A percentile compares a stretch with the other conserved stretches of the same genome.
Conservation (phyloP, 2,329 filamentous ascomycete genomes). For the Scedosporium aurantiacum region DNA sequence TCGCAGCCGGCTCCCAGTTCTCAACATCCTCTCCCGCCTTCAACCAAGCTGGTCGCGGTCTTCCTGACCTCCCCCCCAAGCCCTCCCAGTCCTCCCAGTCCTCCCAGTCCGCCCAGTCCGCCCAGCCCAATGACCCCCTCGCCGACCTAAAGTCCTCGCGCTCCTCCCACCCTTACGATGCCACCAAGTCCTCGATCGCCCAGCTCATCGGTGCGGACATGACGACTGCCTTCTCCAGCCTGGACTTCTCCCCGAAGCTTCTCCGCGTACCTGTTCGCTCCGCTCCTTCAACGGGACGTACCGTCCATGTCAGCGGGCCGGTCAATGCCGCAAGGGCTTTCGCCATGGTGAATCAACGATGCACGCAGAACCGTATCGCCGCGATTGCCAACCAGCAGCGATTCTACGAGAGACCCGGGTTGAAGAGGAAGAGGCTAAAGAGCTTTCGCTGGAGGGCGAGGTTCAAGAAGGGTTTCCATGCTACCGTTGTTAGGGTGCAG, state of each 20-base stretch:
- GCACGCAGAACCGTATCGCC: conserved; percentile 44
- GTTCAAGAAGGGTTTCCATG: conserved; percentile 60
- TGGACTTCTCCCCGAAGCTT: conserved; percentile 18
- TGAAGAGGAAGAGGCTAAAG: conserved; percentile 66
- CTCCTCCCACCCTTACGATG: conserved; percentile 1
- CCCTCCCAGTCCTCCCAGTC: not conserved
- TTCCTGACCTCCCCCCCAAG: conserved; percentile 5
- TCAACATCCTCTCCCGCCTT: not conserved
- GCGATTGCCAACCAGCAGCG: conserved; percentile 46
- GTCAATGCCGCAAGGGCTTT: conserved; percentile 36
- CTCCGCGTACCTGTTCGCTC: conserved; percentile 23
- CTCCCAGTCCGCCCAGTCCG: conserved; percentile 3
- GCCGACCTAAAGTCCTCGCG: not conserved
- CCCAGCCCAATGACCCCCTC: not conserved
- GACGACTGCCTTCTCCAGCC: conserved; percentile 21
- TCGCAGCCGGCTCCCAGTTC: conserved; percentile 5
- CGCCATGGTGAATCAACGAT: conserved; percentile 25
- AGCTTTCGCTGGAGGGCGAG: conserved; percentile 57
- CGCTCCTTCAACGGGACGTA: conserved; percentile 32
- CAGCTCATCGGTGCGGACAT: conserved; percentile 19
- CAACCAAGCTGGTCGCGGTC: conserved; percentile 1
- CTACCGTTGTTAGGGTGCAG: conserved; percentile 51
- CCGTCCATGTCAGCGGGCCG: conserved; percentile 27
- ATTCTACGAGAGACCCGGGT: conserved; percentile 63
- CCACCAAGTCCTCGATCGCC: conserved; percentile 8